Base-by-base conservation (phyloP, 164 flowering plant species). In the Stephania japonica region DNA sequence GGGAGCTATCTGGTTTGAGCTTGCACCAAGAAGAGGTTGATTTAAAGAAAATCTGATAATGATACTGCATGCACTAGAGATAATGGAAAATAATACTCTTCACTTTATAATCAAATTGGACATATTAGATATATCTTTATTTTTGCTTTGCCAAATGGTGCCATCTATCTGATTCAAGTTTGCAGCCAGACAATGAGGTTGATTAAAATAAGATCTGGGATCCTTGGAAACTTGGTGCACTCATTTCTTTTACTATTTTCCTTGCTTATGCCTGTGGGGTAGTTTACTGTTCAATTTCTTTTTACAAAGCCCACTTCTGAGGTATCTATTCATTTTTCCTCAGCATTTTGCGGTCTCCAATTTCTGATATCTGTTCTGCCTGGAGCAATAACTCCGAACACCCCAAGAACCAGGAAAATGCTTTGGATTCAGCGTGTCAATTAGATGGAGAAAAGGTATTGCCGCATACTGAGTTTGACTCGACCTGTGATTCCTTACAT, bases 331-430 rank as follows among this genome's bases (percentile, higher is more conserved):
- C 77, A 23, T 68, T 18, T 78, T 80, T 70, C 27, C 83, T 43
- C 83, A 91, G 98, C 78, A 89, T 94, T 71, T 75, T 94, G 68
- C 85, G 86, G 27, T 77, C 85, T 72, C 74, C 97, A 65, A 70
- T 88, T 12, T 53, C 76, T 77, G 88, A 86, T 47, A 85, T 92
- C 24, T 70, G 67, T 71, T 79, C 75, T 24, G 56, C 70, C 64
- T 64, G 82, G 69, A 74, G 62, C 44, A 84, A 63, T 49, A 74
- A 71, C 56, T 69, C 76, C 68, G 81, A 81, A 56, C 72, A 68
- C 59, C 67, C 26, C 56, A 59, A 1, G 38, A 47, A 73, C n/a
- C 73, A 53, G 44, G 81, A 76, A 72, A 80, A 59, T 59, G 64
- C 56, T 44, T 24, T 38, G 64, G 38, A 70, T 42, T 53, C 50